Conservation (phyloP, 2,329 filamentous ascomycete species). For the Penicillium sp. region DNA sequence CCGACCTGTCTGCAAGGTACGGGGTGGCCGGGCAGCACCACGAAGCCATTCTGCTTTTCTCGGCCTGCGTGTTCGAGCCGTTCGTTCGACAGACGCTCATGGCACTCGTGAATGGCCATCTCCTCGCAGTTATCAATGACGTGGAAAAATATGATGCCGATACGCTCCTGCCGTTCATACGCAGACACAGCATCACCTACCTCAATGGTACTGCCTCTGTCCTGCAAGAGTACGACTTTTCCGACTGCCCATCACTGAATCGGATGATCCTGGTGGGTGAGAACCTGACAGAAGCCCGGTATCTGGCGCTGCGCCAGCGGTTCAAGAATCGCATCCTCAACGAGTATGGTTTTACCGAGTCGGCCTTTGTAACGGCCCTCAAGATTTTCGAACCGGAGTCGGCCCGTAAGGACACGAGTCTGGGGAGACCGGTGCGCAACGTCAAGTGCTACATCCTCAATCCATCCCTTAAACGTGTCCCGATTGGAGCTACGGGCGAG, state of each 20-base stretch:
- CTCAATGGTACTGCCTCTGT: not conserved
- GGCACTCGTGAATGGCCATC: not conserved
- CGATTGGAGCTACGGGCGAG: not conserved
- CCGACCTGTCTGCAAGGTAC: not conserved
- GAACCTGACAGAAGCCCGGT: not conserved
- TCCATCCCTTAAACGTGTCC: not conserved
- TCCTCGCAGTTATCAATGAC: not conserved
- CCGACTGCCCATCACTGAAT: not conserved
- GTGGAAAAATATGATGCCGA: not conserved
- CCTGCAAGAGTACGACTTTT: not conserved
- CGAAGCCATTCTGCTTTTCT: not conserved
- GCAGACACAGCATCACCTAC: not conserved
- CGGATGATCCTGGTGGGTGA: not conserved
- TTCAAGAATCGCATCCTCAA: not conserved
- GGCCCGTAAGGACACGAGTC: not conserved
- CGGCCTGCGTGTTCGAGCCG: not conserved
- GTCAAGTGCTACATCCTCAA: not conserved
- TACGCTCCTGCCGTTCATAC: not conserved
- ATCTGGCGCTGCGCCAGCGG: not conserved
- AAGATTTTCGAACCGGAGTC: not conserved
- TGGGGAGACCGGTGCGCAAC: not conserved
- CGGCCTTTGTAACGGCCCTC: not conserved
- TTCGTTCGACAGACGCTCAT: not conserved
- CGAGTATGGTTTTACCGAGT: not conserved
- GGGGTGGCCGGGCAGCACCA: not conserved